Evolutionary conservation across 2,329 filamentous ascomycete species (phyloP), one percentile per base, ranked within the genome.

Genomic region (Dactylellina leptospora): DNA sequence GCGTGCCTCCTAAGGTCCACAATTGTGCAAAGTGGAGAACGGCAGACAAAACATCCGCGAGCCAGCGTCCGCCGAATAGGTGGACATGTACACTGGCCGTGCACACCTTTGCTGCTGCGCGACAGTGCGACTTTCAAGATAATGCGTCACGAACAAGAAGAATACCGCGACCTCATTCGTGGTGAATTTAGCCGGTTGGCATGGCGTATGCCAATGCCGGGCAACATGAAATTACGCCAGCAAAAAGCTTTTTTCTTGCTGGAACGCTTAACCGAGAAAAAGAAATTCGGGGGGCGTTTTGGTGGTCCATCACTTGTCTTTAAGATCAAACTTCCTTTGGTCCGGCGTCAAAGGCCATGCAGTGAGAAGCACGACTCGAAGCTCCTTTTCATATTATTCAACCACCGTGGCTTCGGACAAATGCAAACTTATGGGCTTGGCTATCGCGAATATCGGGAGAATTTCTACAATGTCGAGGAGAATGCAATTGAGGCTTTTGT

Each of bases 151-250:
- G 16, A 22, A 47, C 36, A 40, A 16, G n/a, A 4, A 36, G 23
- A 50, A 23, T 58, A 20, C 25, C 27, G 44, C 53, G 23, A 62
- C 36, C 30, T 61, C 30, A 61, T 53, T 56, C 58, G 33, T 56
- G 22, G 40, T 16, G 27, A 40, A 25, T 63, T 63, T 63, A 71
- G 42, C 66, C 59, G 59, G 68, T 59, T 63, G 54, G 59, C 68
- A 72, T 72, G 68, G 60, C 68, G 68, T 72, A 58, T 72, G 68
- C 68, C 68, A 72, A 72, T 64, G 48, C 53, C 28, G 59, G 59
- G 45, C 28, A 27, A 64, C 58, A 63, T 51, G 30, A 64, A 63
- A 64, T 72, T 72, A 72, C 68, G 68, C 68, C 68, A 72, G 59
- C 54, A 18, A 71, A 59, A 62, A 72, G 62, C 59, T 72, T 72